Evolutionary conservation across 345 rosid species (phyloP).

Genomic region (Orychophragmus violaceus): DNA sequence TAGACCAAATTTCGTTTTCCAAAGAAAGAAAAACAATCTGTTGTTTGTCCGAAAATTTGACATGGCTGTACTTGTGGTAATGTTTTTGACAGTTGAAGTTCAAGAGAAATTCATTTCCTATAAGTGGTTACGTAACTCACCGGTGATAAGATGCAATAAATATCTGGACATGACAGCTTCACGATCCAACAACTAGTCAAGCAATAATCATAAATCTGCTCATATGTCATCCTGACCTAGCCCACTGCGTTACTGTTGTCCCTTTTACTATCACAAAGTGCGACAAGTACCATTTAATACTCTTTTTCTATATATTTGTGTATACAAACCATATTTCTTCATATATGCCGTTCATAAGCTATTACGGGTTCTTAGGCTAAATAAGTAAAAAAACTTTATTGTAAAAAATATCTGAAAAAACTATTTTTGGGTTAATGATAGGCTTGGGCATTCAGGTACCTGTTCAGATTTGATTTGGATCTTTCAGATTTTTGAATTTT

Average conservation of each 20-base stretch:
- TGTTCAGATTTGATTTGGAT: too few relatives aligned
- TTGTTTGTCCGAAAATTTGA: neutral
- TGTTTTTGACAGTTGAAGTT: neutral
- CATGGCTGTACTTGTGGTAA: neutral
- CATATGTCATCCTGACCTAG: conserved; percentile 11
- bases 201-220: conserved; percentile 2
- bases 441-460: too few relatives aligned
- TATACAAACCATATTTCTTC: neutral
- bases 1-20: too few relatives aligned
- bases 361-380: neutral
- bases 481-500: too few relatives aligned
- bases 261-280: neutral
- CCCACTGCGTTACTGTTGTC: neutral
- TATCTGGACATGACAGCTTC: conserved; percentile 7
- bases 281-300: neutral
- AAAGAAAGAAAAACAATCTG: too few relatives aligned
- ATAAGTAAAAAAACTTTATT: too few relatives aligned
- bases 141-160: conserved; percentile 13
- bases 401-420: too few relatives aligned
- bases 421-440: too few relatives aligned
- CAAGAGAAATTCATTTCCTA: neutral
- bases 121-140: neutral
- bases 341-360: neutral
- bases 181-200: neutral
- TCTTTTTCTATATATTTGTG: neutral